Evolutionary conservation across 2,329 filamentous ascomycete genomes (phyloP), one percentile per base, ranked within the genome.

Genomic region (Cytospora paraplurivora): DNA sequence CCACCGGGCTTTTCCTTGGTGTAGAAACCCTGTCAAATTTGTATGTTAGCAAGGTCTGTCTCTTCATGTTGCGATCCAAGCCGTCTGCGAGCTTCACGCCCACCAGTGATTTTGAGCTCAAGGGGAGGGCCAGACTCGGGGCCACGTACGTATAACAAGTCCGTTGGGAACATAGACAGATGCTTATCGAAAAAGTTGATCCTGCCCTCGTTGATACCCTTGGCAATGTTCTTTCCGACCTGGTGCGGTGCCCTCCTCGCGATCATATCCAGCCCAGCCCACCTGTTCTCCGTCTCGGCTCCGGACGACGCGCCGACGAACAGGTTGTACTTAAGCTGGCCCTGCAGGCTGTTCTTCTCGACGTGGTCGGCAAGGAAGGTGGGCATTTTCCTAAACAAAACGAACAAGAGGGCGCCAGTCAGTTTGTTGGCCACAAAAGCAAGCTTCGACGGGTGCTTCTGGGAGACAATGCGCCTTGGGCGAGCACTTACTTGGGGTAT

Each of bases 101-200:
- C 19, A 13, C 11, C 6, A 19, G 32, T 51, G 37, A 27, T n/a
- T 17, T 34, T 32, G 37, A 49, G 41, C 41, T 34, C 37, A 13
- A 11, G 41, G 7, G 17, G 8, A 15, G 17, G 27, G 27, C 27
- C 12, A 6, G 13, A 8, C 32, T 32, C 12, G 44, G 51, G 51
- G 62, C 52, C 63, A 69, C 78, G 73, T 78, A 88, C 85, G 74
- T 95, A 95, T 75, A 94, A 89, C 68, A 96, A 80, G 74, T 96
- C 92, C 47, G 88, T 84, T 4, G 92, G 92, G 75, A 96, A 96
- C 92, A 96, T 96, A 77, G 89, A 93, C 73, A 96, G 76, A 79
- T 96, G 92, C 80, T 96, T 96, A 76, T 96, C 92, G 74, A 96
- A 96, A 78, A 96, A 96, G 67, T 94, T 88, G 78, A 96, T 96